A percentile compares a stretch with the other conserved stretches of the same genome.
Evolutionary conservation across 2,329 filamentous ascomycete genomes (phyloP).

Genomic region (Diplodia scrobiculata): DNA sequence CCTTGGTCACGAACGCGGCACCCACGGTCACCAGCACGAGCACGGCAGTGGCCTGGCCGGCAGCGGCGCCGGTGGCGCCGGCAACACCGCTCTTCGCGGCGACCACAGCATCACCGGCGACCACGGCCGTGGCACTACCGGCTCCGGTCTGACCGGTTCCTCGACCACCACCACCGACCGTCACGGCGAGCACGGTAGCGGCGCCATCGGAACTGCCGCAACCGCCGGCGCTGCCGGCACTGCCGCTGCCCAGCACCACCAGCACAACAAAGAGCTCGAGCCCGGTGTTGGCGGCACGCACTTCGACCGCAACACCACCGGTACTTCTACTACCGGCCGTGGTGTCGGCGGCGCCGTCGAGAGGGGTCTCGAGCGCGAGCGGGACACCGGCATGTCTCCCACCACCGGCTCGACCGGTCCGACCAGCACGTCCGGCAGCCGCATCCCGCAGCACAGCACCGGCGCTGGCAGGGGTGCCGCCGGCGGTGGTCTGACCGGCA

Average conservation of each 20-base stretch:
- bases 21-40: background rate
- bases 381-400: background rate
- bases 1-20: background rate
- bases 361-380: background rate
- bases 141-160: conserved; percentile 18
- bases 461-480: background rate
- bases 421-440: background rate
- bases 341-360: no score
- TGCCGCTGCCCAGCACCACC: background rate
- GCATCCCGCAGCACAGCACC: conserved; percentile 30
- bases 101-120: background rate
- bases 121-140: background rate
- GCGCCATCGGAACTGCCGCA: conserved; percentile 29
- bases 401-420: background rate
- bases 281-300: background rate
- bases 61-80: background rate
- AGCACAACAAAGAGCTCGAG: conserved; percentile 30
- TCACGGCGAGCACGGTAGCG: background rate
- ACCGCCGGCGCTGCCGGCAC: conserved; percentile 18
- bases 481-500: no score
- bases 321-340: background rate
- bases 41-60: background rate
- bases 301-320: background rate
- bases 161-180: conserved; percentile 24
- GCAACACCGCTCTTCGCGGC: background rate